A percentile compares a stretch with the other conserved stretches of the same genome.
phyloP scores from a whole-genome alignment of 164 flowering plant species.

The grape (Vitis vinifera) region DNA sequence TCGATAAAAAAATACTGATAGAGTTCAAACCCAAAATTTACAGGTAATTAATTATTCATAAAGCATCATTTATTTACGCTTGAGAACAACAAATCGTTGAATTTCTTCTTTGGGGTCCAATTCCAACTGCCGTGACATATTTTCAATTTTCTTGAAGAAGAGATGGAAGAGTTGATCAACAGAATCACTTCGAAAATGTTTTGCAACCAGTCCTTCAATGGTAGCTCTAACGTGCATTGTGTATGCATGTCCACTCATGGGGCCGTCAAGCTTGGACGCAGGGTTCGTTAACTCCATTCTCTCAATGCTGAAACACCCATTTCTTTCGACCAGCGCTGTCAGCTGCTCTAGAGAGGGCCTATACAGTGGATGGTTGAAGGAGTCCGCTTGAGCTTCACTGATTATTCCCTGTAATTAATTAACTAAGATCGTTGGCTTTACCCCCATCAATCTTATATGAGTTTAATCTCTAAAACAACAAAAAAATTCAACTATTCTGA shows the following conservation, averaged over 20 bases:
- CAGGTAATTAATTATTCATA: too few species aligned
- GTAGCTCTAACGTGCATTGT: slow-evolving; percentile 2
- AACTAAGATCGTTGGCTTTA: too few species aligned
- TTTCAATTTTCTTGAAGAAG: background rate
- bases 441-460: too few species aligned
- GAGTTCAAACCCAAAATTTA: too few species aligned
- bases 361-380: slow-evolving; percentile 11
- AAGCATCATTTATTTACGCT: too few species aligned
- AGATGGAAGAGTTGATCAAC: slow-evolving; percentile 10
- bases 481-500: too few species aligned
- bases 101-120: too few species aligned
- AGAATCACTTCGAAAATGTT: slow-evolving; percentile 10
- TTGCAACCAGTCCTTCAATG: slow-evolving; percentile 2
- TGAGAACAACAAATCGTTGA: too few species aligned
- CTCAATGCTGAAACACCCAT: slow-evolving; percentile 15
- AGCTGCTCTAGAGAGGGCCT: slow-evolving; percentile 8
- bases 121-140: too few species aligned
- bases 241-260: background rate
- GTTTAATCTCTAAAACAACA: too few species aligned
- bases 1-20: too few species aligned
- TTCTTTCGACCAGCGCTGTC: background rate
- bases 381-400: slow-evolving; percentile 8
- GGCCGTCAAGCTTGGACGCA: background rate
- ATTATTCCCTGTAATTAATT: slow-evolving; percentile 10
- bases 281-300: slow-evolving; percentile 1